phyloP scores from a whole-genome alignment of 164 flowering plant genomes.

The Buxus sempervirens region DNA sequence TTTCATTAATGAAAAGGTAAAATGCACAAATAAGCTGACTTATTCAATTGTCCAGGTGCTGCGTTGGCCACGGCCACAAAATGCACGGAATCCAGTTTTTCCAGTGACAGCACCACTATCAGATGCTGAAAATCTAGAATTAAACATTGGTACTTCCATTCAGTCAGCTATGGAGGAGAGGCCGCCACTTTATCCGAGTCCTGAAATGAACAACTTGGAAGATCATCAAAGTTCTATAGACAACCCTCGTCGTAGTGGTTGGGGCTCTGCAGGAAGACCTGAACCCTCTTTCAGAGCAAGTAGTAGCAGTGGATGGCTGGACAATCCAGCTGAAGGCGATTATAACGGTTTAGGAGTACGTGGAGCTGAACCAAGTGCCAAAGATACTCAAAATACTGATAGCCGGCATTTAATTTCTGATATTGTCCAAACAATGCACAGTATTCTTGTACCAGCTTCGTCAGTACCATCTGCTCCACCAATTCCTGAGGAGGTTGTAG shows the following conservation, averaged over 20 bases:
- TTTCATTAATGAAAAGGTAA: no score
- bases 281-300: slow-evolving; percentile 29
- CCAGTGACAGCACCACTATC: slow-evolving; percentile 41
- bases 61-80: slow-evolving; percentile 20
- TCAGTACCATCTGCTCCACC: slow-evolving; percentile 69
- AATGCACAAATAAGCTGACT: no score
- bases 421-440: slow-evolving; percentile 9
- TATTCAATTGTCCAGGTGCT: slow-evolving; percentile 33
- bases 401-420: slow-evolving; percentile 12
- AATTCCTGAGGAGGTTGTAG: slow-evolving; percentile 27
- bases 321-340: slow-evolving; percentile 16
- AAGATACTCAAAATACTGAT: slow-evolving; percentile 17
- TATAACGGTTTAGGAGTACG: slow-evolving; percentile 16
- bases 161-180: slow-evolving; percentile 47
- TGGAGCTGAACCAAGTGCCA: slow-evolving; percentile 38
- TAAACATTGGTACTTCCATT: slow-evolving; percentile 65
- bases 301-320: slow-evolving; percentile 25
- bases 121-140: slow-evolving; percentile 20
- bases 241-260: slow-evolving; percentile 22
- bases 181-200: slow-evolving; percentile 20
- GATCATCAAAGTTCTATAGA: slow-evolving; percentile 19
- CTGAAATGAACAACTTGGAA: slow-evolving; percentile 35
- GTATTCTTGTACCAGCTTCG: slow-evolving; percentile 14
- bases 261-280: slow-evolving; percentile 13
- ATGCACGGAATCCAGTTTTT: slow-evolving; percentile 25